Base-by-base conservation (phyloP, 805 yeast species). In the Cyberlindnera meyerae region DNA sequence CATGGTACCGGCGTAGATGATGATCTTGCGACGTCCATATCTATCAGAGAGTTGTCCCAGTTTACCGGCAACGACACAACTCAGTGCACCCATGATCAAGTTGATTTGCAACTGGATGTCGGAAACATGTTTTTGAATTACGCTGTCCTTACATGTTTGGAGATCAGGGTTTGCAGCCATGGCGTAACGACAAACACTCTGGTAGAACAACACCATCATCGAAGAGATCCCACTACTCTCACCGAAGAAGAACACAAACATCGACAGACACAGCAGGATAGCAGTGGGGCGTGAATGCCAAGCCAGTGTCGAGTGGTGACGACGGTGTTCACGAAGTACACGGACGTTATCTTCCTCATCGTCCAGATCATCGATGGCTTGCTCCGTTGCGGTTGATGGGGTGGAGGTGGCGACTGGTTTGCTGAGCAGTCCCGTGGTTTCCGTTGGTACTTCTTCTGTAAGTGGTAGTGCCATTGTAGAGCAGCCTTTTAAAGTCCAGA, bases 21-120 rank as follows among this genome's bases (percentile, higher is more conserved):
- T 58, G 5, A 75, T 57, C 8, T 70, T 63, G 28, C 71, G 72
- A 39, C 93, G 63, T 2, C 93, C 93, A 42, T 68, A 62, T 24
- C 75, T 58, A 53, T 83, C 93, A 15, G 84, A 75, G 11, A 75
- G 51, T 34, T 75, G 73, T 2, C 87, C 82, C 38, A 82, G 58
- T 45, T 77, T 77, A 1, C 83, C 81, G 39, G 77, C 60, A n/a
- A 77, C 71, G 1, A 79, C 38, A 17, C 77, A 63, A 20, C 70
- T 65, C 3, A 74, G 52, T 0, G 71, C 38, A 1, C 79, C 78
- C 5, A 61, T 48, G 2, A 67, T 38, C 6, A 78, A 44, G 29
- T 63, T 55, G 14, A 52, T 47, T 39, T 65, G 60, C 34, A 79
- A 69, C 37, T 73, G 73, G 29, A 81, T 58, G 29, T 63, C 56